Evolutionary conservation across 805 yeast genomes (phyloP).

Genomic region (Pachysolen tannophilus): DNA sequence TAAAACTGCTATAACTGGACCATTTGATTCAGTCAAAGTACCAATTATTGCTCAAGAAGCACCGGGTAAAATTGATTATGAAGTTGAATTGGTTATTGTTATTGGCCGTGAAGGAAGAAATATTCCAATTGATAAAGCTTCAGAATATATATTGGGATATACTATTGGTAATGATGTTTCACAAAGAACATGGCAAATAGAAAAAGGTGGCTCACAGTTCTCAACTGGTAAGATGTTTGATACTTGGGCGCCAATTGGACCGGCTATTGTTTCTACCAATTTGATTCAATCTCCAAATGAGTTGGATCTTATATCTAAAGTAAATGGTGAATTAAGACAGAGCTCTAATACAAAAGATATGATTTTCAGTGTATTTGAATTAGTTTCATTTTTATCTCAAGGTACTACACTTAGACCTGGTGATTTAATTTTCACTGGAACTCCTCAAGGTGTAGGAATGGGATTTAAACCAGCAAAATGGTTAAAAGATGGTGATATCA

Average conservation of each 20-base stretch:
- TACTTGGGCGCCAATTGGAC: slow-evolving; percentile 51
- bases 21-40: slow-evolving; percentile 32
- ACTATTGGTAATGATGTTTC: slow-evolving; percentile 49
- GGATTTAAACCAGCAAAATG: slow-evolving; percentile 29
- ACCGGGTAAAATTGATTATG: slow-evolving; percentile 38
- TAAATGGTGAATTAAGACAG: slow-evolving; percentile 43
- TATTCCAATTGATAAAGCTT: slow-evolving; percentile 34
- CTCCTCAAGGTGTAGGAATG: slow-evolving; percentile 47
- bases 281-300: slow-evolving; percentile 20
- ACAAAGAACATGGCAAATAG: slow-evolving; percentile 48
- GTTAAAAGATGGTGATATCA: slow-evolving; percentile 36
- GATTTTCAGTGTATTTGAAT: slow-evolving; percentile 35
- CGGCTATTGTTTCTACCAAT: slow-evolving; percentile 34
- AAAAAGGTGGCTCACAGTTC: slow-evolving; percentile 47
- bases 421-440: slow-evolving; percentile 47
- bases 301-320: slow-evolving; percentile 29
- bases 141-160: slow-evolving; percentile 41
- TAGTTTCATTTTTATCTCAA: slow-evolving; percentile 38
- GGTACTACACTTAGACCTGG: slow-evolving; percentile 48
- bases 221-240: slow-evolving; percentile 45
- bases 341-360: slow-evolving; percentile 37
- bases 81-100: slow-evolving; percentile 44
- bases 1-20: slow-evolving; percentile 33
- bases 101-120: slow-evolving; percentile 42
- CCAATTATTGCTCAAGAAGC: slow-evolving; percentile 28